Conservation (phyloP, 2,329 filamentous ascomycete genomes). For the Fusarium transvaalense region DNA sequence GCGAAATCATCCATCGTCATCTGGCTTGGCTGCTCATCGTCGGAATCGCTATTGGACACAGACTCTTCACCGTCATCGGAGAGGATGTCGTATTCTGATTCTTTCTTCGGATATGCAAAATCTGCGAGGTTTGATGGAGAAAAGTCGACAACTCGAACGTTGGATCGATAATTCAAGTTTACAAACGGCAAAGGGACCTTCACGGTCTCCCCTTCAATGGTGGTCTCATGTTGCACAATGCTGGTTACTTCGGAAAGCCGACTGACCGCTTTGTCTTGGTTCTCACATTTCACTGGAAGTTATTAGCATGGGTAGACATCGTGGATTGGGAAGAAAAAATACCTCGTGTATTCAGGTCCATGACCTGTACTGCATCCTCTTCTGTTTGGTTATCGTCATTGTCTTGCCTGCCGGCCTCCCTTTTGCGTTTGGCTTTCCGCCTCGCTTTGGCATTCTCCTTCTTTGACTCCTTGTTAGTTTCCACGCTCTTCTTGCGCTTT, state of each 20-base stretch:
- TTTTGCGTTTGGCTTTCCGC: conserved; percentile 37
- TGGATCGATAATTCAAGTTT: conserved; percentile 76
- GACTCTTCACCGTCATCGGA: conserved; percentile 56
- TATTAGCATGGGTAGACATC: conserved; percentile 15
- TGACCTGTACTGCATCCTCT: conserved; percentile 46
- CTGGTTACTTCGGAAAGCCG: conserved; percentile 58
- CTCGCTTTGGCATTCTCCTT: conserved; percentile 47
- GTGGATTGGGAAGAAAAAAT: conserved; percentile 14
- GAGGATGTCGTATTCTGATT: conserved; percentile 63
- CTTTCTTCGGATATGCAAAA: conserved; percentile 68
- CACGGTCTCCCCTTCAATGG: conserved; percentile 55
- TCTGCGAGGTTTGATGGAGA: conserved; percentile 76
- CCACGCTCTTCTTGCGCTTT: conserved; percentile 54
- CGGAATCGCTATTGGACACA: conserved; percentile 21
- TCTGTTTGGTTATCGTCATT: conserved; percentile 22
- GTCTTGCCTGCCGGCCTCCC: conserved; percentile 15
- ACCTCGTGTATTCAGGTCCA: conserved; percentile 52
- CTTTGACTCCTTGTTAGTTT: conserved; percentile 46
- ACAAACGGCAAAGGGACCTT: conserved; percentile 74
- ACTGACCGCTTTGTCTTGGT: conserved; percentile 53
- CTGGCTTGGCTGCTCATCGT: conserved; percentile 29
- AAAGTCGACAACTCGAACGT: conserved; percentile 86
- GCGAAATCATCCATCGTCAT: conserved; percentile 45
- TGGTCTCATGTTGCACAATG: conserved; percentile 57
- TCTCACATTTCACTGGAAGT: conserved; percentile 62